phyloP scores from a whole-genome alignment of 768 basidiomycete genomes.

The Dioszegia aurantiaca region DNA sequence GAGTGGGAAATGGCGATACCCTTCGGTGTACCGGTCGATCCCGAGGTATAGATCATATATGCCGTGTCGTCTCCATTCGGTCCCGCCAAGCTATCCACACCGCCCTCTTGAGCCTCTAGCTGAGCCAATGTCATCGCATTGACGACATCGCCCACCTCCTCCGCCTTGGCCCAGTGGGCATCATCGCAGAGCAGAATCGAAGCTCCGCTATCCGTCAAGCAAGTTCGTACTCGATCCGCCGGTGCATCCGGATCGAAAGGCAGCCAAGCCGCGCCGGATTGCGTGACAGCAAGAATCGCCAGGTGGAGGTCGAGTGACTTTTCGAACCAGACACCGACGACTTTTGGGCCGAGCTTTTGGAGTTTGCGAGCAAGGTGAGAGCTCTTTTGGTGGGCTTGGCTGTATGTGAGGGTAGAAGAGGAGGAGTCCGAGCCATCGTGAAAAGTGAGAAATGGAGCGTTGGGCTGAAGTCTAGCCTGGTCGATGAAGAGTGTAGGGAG shows the following conservation, averaged over 20 bases:
- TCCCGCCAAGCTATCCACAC: neutral
- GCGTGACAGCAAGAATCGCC: constrained; percentile 1
- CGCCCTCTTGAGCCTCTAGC: no score
- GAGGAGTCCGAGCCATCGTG: neutral
- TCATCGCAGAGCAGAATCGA: neutral
- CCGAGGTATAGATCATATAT: constrained; percentile 7
- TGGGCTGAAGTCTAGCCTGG: neutral
- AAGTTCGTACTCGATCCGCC: neutral
- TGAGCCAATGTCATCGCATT: neutral
- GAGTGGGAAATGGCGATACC: neutral
- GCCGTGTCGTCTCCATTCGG: neutral
- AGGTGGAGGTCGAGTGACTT: constrained; percentile 5
- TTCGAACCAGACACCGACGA: constrained; percentile 4
- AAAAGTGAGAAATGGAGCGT: constrained; percentile 1
- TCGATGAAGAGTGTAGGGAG: neutral
- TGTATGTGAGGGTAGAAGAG: neutral
- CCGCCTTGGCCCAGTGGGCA: neutral
- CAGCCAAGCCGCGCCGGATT: neutral
- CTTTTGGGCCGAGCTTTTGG: neutral
- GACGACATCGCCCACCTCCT: neutral
- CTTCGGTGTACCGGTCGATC: constrained; percentile 7
- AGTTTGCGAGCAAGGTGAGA: neutral
- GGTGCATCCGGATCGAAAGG: constrained; percentile 6
- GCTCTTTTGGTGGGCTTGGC: neutral
- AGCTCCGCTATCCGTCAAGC: constrained; percentile 2